phyloP scores from a whole-genome alignment of 164 flowering plant genomes.

The Stephania japonica region DNA sequence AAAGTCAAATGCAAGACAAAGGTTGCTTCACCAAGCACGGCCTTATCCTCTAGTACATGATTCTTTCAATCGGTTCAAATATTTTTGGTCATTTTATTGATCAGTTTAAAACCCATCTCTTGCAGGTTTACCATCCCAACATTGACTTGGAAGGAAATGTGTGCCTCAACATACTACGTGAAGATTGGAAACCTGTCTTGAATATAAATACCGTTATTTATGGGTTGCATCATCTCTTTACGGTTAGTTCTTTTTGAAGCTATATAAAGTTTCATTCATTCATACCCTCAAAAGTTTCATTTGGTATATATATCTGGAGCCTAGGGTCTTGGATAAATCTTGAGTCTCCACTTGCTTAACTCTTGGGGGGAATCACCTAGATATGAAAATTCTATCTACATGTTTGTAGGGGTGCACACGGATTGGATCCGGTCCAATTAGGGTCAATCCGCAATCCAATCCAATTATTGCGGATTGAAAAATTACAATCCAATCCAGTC shows the following conservation, averaged over 20 bases:
- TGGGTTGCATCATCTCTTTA: slow-evolving; percentile 65
- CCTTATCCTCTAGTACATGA: not conserved
- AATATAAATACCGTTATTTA: slow-evolving; percentile 66
- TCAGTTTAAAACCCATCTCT: not conserved
- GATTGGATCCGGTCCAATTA: no score
- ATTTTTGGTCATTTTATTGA: not conserved
- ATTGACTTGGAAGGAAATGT: slow-evolving; percentile 83
- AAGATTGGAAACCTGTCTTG: slow-evolving; percentile 84
- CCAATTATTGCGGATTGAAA: no score
- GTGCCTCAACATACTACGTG: slow-evolving; percentile 75
- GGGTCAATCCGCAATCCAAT: no score
- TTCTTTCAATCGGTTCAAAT: not conserved
- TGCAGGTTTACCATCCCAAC: slow-evolving; percentile 79
- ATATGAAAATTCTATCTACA: not conserved
- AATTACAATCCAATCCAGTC: no score
- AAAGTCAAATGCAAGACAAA: slow-evolving; percentile 81
- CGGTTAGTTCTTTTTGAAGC: slow-evolving; percentile 30
- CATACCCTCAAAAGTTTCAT: no score
- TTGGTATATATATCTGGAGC: no score
- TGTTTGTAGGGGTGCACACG: no score
- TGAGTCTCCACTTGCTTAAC: not conserved
- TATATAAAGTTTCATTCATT: not conserved
- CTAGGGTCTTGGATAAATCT: no score
- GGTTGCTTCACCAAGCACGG: slow-evolving; percentile 26
- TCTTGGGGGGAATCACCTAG: not conserved